phyloP scores from a whole-genome alignment of 2,329 filamentous ascomycete genomes.

The Aspergillus fructus region DNA sequence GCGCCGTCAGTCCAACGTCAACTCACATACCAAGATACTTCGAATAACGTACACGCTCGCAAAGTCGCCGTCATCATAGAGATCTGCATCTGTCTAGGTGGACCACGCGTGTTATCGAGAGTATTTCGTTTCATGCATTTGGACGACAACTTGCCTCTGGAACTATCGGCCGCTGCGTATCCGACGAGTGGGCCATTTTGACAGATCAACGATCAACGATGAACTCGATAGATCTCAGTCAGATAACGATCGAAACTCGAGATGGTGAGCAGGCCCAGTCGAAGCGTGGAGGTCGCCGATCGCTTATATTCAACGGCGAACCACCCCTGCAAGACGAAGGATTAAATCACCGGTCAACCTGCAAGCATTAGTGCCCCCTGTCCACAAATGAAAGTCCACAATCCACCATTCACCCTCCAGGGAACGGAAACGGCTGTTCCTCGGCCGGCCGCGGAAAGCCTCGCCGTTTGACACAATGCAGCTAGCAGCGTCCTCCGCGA shows the following conservation, averaged over 20 bases:
- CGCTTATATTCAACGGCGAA: slow-evolving; percentile 2
- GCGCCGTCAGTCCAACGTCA: neutral
- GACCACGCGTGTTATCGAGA: too few relatives aligned
- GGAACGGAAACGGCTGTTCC: too few relatives aligned
- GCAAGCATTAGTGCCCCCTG: too few relatives aligned
- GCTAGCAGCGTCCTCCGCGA: neutral
- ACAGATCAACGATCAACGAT: neutral
- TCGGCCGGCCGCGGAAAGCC: too few relatives aligned
- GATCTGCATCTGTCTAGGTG: slow-evolving; percentile 1
- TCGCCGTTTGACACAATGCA: neutral
- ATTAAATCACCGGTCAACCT: too few relatives aligned
- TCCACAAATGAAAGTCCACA: too few relatives aligned
- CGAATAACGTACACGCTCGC: slow-evolving; percentile 3
- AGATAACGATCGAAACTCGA: too few relatives aligned
- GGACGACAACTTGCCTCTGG: neutral
- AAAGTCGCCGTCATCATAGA: slow-evolving; percentile 13
- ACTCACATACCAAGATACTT: neutral
- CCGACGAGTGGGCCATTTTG: neutral
- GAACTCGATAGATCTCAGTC: neutral
- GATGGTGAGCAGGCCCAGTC: too few relatives aligned
- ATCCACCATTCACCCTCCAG: too few relatives aligned
- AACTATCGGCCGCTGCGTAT: neutral
- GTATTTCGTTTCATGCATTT: too few relatives aligned
- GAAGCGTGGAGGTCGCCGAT: neutral
- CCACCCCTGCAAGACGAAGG: slow-evolving; percentile 4